Conservation (phyloP, 2,329 filamentous ascomycete genomes). For the Daldinia sp. region DNA sequence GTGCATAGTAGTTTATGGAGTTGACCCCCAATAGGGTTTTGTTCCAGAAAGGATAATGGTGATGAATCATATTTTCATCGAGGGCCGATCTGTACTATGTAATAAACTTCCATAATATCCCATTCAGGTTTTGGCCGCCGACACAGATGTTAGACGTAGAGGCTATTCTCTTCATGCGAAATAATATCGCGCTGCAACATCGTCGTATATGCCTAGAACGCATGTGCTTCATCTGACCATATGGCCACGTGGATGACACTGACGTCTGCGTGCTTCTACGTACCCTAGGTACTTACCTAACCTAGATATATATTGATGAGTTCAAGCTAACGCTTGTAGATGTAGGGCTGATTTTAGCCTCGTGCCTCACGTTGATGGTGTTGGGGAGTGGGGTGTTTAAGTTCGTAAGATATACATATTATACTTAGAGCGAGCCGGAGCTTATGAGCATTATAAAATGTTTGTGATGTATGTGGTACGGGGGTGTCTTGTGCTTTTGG, state of each 20-base stretch:
- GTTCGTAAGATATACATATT: background rate
- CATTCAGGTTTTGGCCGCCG: background rate
- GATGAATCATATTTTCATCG: background rate
- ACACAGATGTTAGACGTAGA: background rate
- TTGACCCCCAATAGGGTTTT: slow-evolving; percentile 4
- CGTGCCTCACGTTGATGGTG: background rate
- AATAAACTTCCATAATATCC: too few relatives aligned
- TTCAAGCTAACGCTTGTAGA: slow-evolving; percentile 12
- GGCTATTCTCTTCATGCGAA: background rate
- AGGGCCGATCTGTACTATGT: too few relatives aligned
- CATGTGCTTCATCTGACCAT: slow-evolving; percentile 12
- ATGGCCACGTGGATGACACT: slow-evolving; percentile 30
- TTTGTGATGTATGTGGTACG: background rate
- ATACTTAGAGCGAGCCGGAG: too few relatives aligned
- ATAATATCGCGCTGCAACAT: background rate
- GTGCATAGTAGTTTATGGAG: too few relatives aligned
- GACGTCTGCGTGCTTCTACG: slow-evolving; percentile 4
- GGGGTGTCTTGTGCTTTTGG: background rate
- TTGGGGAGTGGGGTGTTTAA: slow-evolving; percentile 1
- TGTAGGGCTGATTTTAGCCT: slow-evolving; percentile 34
- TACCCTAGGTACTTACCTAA: background rate
- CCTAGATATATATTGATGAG: slow-evolving; percentile 12
- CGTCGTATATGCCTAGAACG: background rate
- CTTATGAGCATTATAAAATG: too few relatives aligned
- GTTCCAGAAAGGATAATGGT: background rate